A percentile compares a stretch with the other conserved stretches of the same genome.
phyloP scores from a whole-genome alignment of 164 flowering plant genomes.

The Annona squamosa region DNA sequence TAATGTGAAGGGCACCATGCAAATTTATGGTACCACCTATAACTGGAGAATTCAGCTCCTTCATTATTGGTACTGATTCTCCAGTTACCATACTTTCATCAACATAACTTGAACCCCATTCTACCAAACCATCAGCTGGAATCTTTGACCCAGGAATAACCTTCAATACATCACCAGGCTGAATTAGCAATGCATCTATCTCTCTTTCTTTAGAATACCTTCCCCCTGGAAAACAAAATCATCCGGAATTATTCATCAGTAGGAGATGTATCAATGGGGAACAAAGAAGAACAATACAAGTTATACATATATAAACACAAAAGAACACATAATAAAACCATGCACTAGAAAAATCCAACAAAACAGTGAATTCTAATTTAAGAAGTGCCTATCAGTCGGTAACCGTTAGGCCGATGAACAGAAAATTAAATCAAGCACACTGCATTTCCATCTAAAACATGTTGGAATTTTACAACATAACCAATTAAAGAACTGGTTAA shows the following conservation, averaged over 20 bases:
- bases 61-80: conserved; percentile 71
- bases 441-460: not conserved
- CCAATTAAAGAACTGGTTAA: not conserved
- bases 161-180: conserved; percentile 80
- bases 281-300: not conserved
- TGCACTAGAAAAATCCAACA: not conserved
- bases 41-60: conserved; percentile 59
- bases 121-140: conserved; percentile 86
- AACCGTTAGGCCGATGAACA: too few relatives aligned
- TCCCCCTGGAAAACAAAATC: conserved; percentile 48
- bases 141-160: conserved; percentile 92
- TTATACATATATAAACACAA: not conserved
- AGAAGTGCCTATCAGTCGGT: too few relatives aligned
- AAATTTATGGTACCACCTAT: conserved; percentile 96
- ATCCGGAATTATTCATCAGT: conserved; percentile 5
- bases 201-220: conserved; percentile 60
- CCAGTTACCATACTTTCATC: conserved; percentile 99
- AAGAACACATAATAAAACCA: not conserved
- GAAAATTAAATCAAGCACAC: too few relatives aligned
- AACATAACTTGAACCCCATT: conserved; percentile 92
- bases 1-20: conserved; percentile 78
- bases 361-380: not conserved
- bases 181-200: conserved; percentile 84
- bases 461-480: not conserved
- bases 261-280: not conserved